These are phyloP conservation scores for Lonicera japonica DNA, from an alignment of 129 eudicot genomes.

Conservation along the genomic window DNA sequence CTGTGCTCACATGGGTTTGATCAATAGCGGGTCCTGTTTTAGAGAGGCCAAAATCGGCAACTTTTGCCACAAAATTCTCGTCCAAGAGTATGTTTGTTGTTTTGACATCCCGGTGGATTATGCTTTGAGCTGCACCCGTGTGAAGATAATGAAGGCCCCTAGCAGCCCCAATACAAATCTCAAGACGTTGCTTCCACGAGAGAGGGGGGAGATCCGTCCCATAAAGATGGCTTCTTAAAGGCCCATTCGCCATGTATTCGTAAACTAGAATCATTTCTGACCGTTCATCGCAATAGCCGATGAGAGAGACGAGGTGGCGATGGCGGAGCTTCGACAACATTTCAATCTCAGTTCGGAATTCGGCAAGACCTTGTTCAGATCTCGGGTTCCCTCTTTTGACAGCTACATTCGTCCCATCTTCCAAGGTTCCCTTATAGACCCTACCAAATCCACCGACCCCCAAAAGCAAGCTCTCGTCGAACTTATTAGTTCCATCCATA, in stretches of 20 bases:
- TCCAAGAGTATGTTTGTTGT: constrained; percentile 95
- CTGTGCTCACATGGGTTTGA: constrained; percentile 96
- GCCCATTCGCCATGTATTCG: constrained; percentile 98
- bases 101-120: constrained; percentile 95
- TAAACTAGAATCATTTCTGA: constrained; percentile 95
- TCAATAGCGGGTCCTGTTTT: constrained; percentile 90
- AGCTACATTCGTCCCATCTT: constrained; percentile 81
- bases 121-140: constrained; percentile 82
- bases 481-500: constrained; percentile 81
- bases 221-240: constrained; percentile 92
- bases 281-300: constrained; percentile 93
- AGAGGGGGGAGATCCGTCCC: constrained; percentile 79
- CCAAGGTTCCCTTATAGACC: constrained; percentile 90
- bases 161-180: constrained; percentile 95
- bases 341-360: constrained; percentile 90
- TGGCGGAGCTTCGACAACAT: constrained; percentile 96
- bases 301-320: constrained; percentile 91
- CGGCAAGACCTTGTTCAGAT: constrained; percentile 94
- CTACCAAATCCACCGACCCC: constrained; percentile 99
- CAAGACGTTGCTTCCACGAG: constrained; percentile 87
- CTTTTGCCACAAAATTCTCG: constrained; percentile 85
- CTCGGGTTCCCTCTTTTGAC: constrained; percentile 92
- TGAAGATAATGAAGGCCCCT: constrained; percentile 97
- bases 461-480: constrained; percentile 73
- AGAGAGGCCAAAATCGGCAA: constrained; percentile 94